These are phyloP conservation scores for Cyclocybe aegerita DNA, from an alignment of 768 basidiomycete species.

Conservation along the genomic window DNA sequence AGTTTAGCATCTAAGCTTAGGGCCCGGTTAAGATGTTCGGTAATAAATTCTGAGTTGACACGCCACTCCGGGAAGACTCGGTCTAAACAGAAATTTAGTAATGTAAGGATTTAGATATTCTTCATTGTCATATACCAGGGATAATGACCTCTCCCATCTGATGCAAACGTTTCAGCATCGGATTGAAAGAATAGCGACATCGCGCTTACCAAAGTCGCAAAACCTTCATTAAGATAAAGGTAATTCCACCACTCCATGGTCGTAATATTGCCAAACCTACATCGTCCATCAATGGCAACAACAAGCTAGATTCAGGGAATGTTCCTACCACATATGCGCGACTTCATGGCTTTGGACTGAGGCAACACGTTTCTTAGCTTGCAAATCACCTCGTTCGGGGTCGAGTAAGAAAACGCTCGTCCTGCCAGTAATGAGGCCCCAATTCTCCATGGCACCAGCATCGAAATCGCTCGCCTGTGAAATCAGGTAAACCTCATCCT, in stretches of 20 bases:
- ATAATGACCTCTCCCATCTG: constrained; percentile 90
- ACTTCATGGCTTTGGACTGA: constrained; percentile 83
- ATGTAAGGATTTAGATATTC: neutral
- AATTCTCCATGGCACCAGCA: constrained; percentile 92
- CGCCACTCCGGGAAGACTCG: constrained; percentile 87
- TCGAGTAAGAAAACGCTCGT: constrained; percentile 82
- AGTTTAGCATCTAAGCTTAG: constrained; percentile 80
- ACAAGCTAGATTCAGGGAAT: neutral
- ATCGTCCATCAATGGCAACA: neutral
- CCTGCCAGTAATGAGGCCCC: constrained; percentile 90
- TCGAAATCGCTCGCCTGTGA: constrained; percentile 81
- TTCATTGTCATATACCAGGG: constrained; percentile 43
- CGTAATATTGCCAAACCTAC: constrained; percentile 88
- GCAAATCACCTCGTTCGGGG: constrained; percentile 68
- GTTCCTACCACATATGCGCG: constrained; percentile 72
- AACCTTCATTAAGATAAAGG: constrained; percentile 84
- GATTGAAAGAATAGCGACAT: neutral
- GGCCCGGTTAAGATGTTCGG: constrained; percentile 73
- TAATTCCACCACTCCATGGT: constrained; percentile 95
- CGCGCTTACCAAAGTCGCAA: constrained; percentile 71
- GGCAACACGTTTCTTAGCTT: constrained; percentile 78
- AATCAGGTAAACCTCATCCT: neutral
- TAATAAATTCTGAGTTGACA: constrained; percentile 78
- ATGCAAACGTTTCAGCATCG: constrained; percentile 7
- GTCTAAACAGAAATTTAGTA: constrained; percentile 8